phyloP scores from a whole-genome alignment of 1,284 basidiomycete genomes.

The Cryptococcus amylolentus region DNA sequence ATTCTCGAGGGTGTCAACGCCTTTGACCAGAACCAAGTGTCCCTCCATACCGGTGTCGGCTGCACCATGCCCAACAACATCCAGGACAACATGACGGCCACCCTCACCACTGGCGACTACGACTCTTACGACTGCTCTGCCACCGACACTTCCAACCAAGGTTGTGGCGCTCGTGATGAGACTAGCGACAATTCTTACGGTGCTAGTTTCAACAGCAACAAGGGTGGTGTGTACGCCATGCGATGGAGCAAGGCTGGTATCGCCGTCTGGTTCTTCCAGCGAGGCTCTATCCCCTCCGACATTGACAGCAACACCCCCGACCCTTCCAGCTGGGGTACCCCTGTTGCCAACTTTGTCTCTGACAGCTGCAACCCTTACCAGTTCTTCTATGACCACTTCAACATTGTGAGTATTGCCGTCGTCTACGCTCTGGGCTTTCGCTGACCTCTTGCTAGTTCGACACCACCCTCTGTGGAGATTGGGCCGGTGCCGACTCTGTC shows the following conservation, averaged over 20 bases:
- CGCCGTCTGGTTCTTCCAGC: slow-evolving; percentile 74
- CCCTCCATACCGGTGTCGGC: slow-evolving; percentile 48
- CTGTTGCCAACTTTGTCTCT: slow-evolving; percentile 71
- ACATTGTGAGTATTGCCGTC: slow-evolving; percentile 51
- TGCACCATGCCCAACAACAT: slow-evolving; percentile 57
- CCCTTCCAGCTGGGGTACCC: slow-evolving; percentile 68
- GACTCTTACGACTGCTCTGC: slow-evolving; percentile 46
- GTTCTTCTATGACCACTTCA: slow-evolving; percentile 70
- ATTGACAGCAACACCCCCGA: slow-evolving; percentile 64
- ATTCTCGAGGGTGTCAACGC: slow-evolving; percentile 54
- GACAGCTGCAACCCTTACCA: slow-evolving; percentile 65
- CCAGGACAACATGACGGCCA: slow-evolving; percentile 51
- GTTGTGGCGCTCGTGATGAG: slow-evolving; percentile 47
- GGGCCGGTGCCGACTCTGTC: slow-evolving; percentile 65
- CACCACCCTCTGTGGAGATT: slow-evolving; percentile 56
- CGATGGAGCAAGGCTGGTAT: slow-evolving; percentile 70
- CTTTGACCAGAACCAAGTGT: slow-evolving; percentile 50
- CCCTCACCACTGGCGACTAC: slow-evolving; percentile 52
- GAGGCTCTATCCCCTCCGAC: slow-evolving; percentile 67
- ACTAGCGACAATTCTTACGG: slow-evolving; percentile 43
- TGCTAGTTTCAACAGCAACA: slow-evolving; percentile 45
- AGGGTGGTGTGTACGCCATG: slow-evolving; percentile 55
- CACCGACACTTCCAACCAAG: slow-evolving; percentile 48
- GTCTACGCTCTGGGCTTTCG: neutral
- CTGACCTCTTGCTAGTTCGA: slow-evolving; percentile 48